These are phyloP conservation scores for Malassezia vespertilionis DNA, from an alignment of 1,284 basidiomycete species.

Conservation along the genomic window DNA sequence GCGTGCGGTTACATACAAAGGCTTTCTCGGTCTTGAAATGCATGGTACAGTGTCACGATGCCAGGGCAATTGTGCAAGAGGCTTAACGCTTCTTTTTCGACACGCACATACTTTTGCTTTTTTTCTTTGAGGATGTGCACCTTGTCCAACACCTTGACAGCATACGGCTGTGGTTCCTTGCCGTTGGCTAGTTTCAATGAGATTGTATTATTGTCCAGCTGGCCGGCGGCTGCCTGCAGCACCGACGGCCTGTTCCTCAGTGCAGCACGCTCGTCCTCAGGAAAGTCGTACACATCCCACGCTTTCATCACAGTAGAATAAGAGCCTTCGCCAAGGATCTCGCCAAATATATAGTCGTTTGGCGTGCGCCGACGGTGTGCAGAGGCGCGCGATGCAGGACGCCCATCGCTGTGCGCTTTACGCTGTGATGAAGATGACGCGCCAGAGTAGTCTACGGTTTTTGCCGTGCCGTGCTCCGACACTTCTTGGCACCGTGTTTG, in stretches of 20 bases:
- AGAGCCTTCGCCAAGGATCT: slow-evolving; percentile 43
- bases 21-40: slow-evolving; percentile 43
- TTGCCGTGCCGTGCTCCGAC: too few species aligned
- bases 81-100: slow-evolving; percentile 45
- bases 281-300: slow-evolving; percentile 33
- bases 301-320: slow-evolving; percentile 46
- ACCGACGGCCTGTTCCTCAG: slow-evolving; percentile 1
- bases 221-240: slow-evolving; percentile 9
- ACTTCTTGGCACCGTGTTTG: too few species aligned
- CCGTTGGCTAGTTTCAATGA: slow-evolving; percentile 4
- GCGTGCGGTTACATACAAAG: too few species aligned
- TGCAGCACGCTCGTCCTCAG: background rate
- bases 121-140: slow-evolving; percentile 46
- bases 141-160: slow-evolving; percentile 46
- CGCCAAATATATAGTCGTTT: slow-evolving; percentile 44
- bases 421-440: too few species aligned
- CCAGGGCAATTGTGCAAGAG: slow-evolving; percentile 38
- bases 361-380: slow-evolving; percentile 21
- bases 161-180: slow-evolving; percentile 30
- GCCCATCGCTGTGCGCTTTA: too few species aligned
- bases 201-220: background rate
- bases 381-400: too few species aligned
- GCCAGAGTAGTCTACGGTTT: too few species aligned
- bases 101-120: slow-evolving; percentile 45
- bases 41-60: slow-evolving; percentile 42